These are phyloP conservation scores for Exophiala sp. DNA, from an alignment of 2,329 filamentous ascomycete genomes.

Conservation along the genomic window DNA sequence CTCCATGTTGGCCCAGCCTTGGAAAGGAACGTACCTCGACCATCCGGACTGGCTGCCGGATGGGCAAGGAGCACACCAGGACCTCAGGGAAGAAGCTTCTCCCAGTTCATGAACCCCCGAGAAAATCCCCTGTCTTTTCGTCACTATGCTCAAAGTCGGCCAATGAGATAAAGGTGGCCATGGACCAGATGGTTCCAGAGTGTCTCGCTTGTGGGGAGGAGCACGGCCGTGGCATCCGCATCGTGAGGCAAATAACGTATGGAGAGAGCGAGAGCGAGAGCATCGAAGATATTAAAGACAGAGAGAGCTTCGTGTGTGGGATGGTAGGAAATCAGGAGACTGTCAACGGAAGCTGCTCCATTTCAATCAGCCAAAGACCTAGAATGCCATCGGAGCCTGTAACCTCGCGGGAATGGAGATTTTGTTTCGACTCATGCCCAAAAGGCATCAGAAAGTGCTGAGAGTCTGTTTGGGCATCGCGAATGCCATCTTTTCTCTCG, in stretches of 20 bases:
- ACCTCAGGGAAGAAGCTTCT: background rate
- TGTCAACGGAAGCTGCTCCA: background rate
- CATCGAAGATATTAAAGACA: constrained; percentile 5
- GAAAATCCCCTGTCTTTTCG: background rate
- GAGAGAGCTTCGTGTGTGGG: background rate
- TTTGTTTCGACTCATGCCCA: constrained; percentile 17
- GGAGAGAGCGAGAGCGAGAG: background rate
- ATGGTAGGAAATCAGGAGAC: background rate
- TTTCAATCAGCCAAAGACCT: background rate
- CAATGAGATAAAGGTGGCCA: background rate
- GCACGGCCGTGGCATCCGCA: background rate
- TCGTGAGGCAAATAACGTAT: background rate
- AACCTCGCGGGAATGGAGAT: constrained; percentile 11
- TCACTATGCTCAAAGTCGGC: background rate
- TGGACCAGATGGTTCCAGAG: background rate
- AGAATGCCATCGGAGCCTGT: background rate
- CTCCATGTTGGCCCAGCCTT: background rate
- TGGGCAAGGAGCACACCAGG: no score
- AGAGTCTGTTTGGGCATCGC: constrained; percentile 16
- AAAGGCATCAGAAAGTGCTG: constrained; percentile 16
- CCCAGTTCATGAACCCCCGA: background rate
- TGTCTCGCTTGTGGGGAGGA: background rate
- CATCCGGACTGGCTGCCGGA: background rate
- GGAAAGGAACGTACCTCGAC: background rate
- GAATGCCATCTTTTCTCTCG: constrained; percentile 18